Evolutionary conservation across 2,329 filamentous ascomycete species (phyloP), one percentile per base, ranked within the genome.

Genomic region (Chaetomiaceae sp.): DNA sequence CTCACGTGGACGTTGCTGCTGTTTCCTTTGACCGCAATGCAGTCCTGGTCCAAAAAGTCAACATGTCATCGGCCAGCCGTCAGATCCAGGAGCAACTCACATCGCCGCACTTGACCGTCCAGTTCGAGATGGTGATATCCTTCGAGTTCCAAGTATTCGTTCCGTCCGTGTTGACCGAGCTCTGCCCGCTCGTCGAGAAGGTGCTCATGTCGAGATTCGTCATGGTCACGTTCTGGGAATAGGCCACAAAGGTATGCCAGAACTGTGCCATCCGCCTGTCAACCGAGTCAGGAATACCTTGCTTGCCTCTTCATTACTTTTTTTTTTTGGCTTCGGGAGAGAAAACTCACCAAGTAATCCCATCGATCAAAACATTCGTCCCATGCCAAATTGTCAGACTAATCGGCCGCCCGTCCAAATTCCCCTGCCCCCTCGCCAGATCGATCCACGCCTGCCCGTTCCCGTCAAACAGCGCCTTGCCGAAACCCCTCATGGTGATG

Each of bases 141-240:
- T 69, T 69, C 13, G 73, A 75, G 59, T 76, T 75, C 72, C 73
- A 78, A 21, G 73, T 73, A 52, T 77, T 73, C 43, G 70, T 68
- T 4, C 74, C 74, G 56, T 78, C 75, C 1, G 74, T 77, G 53
- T 77, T 77, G 13, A 74, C 69, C 1, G 73, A 73, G 33, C 59
- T 67, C 68, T 69, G 73, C 48, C 70, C 65, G 23, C 69, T 70
- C 47, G 67, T 67, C 30, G 70, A 74, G 2, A 68, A 72, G 1
- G 74, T 68, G 55, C 73, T 73, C 68, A 77, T 75, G 46, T 74
- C 73, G n/a, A 77, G 63, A 52, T 77, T 77, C 9, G 72, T 75
- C 67, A 78, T 73, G 10, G 73, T 75, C 47, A 77, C 66, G 51
- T 77, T 76, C 54, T 73, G 65, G 37, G 69, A 73, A 51, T 76